Evolutionary conservation across 2,329 filamentous ascomycete genomes (phyloP), one percentile per base, ranked within the genome.

Genomic region (Exophiala xenobiotica): DNA sequence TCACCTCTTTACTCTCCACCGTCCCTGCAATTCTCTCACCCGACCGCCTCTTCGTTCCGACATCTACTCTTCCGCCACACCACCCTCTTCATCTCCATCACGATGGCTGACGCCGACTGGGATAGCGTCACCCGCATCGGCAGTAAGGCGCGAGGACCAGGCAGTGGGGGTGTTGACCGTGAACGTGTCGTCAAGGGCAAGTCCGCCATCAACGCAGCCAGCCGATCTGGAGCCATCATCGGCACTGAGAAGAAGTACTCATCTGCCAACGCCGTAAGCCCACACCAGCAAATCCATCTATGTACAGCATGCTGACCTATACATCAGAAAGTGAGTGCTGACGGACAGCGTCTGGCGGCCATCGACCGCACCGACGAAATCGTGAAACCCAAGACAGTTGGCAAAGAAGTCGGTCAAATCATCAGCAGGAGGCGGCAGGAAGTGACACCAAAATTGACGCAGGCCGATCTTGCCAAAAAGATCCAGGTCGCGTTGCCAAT

Each of bases 311-410:
- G 39, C 20, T 38, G 18, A 8, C 27, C 46, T 57, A 23, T 22
- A 40, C 41, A 31, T 38, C 73, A 77, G 65, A 78, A 77, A 67
- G 59, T 49, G 3, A 54, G 44, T 27, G 53, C 78, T 61, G 92
- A 97, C 75, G 93, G 93, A 64, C 93, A 99, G 76, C 91, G 89
- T 69, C 80, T 97, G 61, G 97, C 93, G 62, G 96, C 97, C 79
- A 91, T 99, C 72, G 93, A 97, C 79, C 91, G 92, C 63, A 86
- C 85, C 69, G 91, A 97, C 78, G 93, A 96, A 70, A 96, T 96
- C 75, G 86, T 97, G 74, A 96, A 96, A 78, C 91, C 90, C 67
- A 95, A 95, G 77, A 95, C 90, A 40, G 79, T 96, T 53, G 90
- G 90, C 68, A 79, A 80, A 66, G 78, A 81, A 50, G 89, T 97